Evolutionary conservation across 208 protist genomes (phyloP).

Genomic region (Acanthamoeba pearcei): DNA sequence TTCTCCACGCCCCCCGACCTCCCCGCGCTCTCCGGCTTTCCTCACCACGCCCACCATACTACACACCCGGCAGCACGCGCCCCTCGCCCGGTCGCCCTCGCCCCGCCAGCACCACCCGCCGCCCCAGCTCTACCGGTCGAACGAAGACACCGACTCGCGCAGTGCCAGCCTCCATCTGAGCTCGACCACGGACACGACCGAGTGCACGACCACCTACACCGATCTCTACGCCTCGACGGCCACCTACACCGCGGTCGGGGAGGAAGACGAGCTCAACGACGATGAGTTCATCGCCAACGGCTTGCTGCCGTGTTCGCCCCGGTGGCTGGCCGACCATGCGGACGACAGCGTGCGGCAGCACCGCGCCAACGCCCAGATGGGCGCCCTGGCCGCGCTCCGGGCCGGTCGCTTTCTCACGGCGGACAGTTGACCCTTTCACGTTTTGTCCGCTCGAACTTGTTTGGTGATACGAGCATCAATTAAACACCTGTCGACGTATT

Average conservation of each 20-base stretch:
- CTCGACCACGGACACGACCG: not conserved
- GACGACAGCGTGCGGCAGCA: not conserved
- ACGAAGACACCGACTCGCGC: not conserved
- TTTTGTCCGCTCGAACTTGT: too few species aligned
- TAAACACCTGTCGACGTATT: too few species aligned
- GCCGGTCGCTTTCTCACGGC: not conserved
- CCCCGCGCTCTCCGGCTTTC: not conserved
- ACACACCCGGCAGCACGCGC: not conserved
- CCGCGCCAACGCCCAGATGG: not conserved
- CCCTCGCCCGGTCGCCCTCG: not conserved
- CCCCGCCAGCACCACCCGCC: not conserved
- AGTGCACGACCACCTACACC: not conserved
- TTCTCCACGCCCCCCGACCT: not conserved
- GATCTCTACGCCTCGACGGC: not conserved
- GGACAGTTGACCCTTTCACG: too few species aligned
- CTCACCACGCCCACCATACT: not conserved
- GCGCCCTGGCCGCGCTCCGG: not conserved
- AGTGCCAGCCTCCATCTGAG: not conserved
- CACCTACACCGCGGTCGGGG: not conserved
- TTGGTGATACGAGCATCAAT: too few species aligned
- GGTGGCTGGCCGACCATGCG: constrained; percentile 19
- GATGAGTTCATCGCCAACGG: not conserved
- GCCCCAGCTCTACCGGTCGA: not conserved
- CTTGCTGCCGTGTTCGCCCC: not conserved
- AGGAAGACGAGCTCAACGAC: not conserved